Base-by-base conservation (phyloP, 2,329 filamentous ascomycete genomes). In the Chaetomiaceae sp. region DNA sequence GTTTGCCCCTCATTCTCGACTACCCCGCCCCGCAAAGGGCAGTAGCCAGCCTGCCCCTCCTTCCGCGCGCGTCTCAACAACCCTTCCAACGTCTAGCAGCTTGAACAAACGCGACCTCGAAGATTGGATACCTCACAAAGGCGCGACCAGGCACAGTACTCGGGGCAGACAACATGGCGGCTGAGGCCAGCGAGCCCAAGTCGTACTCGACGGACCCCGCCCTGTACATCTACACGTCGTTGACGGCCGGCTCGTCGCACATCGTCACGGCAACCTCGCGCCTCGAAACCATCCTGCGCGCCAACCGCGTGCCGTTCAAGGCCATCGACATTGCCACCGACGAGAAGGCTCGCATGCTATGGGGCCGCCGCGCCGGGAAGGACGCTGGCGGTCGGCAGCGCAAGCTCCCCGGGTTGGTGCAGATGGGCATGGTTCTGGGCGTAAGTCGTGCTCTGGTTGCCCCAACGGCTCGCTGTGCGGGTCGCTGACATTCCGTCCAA, bases 211-310 rank as follows among this genome's bases (percentile, higher is more conserved):
- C 54, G 17, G 84, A 88, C 64, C 78, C 84, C 39, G 75, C 83
- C 22, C 81, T 98, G 52, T 98, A 93, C 72, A 85, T 98, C 59
- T 96, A 94, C 71, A 97, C 93, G 50, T 97, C 91, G 43, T 77
- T 98, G 46, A 97, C 93, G 17, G 88, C 93, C 49, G 93, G 93
- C 54, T 95, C 89, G 33, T 95, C 89, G 19, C 89, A 96, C 66
- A 95, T 97, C 65, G 83, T 97, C 61, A 97, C 93, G 33, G 93
- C 90, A 20, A 97, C 93, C 1, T 94, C 90, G 45, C 86, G 93
- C 38, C 81, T 98, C 57, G 91, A 98, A 69, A 96, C 90, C 11
- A 97, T 98, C 61, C 78, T 98, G 50, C 91, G 88, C 62, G 90
- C 89, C 53, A 96, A 97, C 74, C 86, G 86, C 58, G 85, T 98